Percentiles rank a stretch among this genome's conserved stretches.
These are phyloP conservation scores for Porcisia hertigi DNA, from an alignment of 208 protist species.

Conservation along the genomic window DNA sequence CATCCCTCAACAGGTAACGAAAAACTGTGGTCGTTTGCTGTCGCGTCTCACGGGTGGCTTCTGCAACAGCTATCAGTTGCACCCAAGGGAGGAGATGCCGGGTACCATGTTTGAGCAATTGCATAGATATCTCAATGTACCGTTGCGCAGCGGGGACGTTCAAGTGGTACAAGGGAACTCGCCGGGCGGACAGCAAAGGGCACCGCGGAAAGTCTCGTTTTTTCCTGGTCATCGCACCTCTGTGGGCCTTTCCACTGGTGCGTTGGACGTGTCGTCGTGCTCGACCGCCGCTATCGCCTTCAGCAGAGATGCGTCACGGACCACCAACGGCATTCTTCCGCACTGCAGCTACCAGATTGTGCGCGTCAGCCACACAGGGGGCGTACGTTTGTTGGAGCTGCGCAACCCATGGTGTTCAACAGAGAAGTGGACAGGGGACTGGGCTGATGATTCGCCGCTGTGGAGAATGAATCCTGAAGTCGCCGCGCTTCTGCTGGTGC, in stretches of 20 bases:
- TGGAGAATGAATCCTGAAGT: slow-evolving; percentile 74
- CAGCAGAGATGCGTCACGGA: slow-evolving; percentile 35
- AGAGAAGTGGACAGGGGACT: slow-evolving; percentile 71
- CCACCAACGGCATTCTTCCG: slow-evolving; percentile 54
- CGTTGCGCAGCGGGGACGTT: neutral
- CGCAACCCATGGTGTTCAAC: slow-evolving; percentile 37
- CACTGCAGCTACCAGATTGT: slow-evolving; percentile 61
- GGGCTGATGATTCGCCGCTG: slow-evolving; percentile 64
- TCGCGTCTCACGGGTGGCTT: slow-evolving; percentile 23
- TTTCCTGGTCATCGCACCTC: neutral
- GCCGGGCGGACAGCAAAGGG: neutral
- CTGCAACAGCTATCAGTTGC: slow-evolving; percentile 25
- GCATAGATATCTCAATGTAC: slow-evolving; percentile 1
- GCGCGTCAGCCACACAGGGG: slow-evolving; percentile 59
- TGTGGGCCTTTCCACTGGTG: slow-evolving; percentile 6
- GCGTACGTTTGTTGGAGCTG: slow-evolving; percentile 64
- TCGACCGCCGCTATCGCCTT: slow-evolving; percentile 37
- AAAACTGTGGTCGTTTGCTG: slow-evolving; percentile 26
- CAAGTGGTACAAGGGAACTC: neutral
- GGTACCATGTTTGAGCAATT: slow-evolving; percentile 16
- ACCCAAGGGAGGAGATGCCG: slow-evolving; percentile 18
- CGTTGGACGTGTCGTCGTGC: neutral
- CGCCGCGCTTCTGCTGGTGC: slow-evolving; percentile 34
- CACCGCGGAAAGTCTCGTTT: neutral
- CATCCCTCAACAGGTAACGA: slow-evolving; percentile 6